Percentiles rank a stretch among this genome's conserved stretches.
phyloP scores from a whole-genome alignment of 1,139 yeast genomes.

The Geotrichum restrictum region DNA sequence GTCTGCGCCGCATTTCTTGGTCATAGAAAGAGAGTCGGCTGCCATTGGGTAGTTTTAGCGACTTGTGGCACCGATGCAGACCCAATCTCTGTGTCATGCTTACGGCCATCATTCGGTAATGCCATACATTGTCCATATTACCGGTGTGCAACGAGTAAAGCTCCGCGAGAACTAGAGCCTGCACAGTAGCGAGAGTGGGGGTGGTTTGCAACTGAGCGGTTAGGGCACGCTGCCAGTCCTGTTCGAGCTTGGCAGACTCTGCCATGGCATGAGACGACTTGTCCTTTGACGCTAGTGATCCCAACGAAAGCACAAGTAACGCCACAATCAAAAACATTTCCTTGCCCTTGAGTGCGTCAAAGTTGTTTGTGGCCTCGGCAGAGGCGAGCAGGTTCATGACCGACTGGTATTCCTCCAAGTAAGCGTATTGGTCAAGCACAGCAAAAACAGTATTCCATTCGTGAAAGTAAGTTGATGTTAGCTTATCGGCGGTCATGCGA shows the following conservation, averaged over 20 bases:
- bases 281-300: constrained; percentile 29
- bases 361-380: constrained; percentile 18
- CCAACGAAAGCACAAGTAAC: constrained; percentile 45
- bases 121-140: constrained; percentile 69
- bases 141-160: constrained; percentile 73
- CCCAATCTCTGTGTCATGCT: constrained; percentile 85
- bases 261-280: constrained; percentile 27
- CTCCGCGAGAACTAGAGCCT: constrained; percentile 62
- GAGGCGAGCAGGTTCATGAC: constrained; percentile 34
- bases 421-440: constrained; percentile 60
- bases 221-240: constrained; percentile 43
- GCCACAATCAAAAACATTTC: constrained; percentile 42
- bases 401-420: constrained; percentile 54
- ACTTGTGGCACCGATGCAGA: constrained; percentile 82
- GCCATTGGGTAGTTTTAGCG: constrained; percentile 62
- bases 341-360: constrained; percentile 23
- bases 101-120: constrained; percentile 67
- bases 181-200: constrained; percentile 68
- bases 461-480: constrained; percentile 54
- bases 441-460: constrained; percentile 77
- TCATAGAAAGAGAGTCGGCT: constrained; percentile 45
- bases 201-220: constrained; percentile 50
- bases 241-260: constrained; percentile 37
- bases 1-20: constrained; percentile 75
- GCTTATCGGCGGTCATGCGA: constrained; percentile 35